These are phyloP conservation scores for Neltuma alba DNA, from an alignment of 306 rosid genomes.

Conservation along the genomic window DNA sequence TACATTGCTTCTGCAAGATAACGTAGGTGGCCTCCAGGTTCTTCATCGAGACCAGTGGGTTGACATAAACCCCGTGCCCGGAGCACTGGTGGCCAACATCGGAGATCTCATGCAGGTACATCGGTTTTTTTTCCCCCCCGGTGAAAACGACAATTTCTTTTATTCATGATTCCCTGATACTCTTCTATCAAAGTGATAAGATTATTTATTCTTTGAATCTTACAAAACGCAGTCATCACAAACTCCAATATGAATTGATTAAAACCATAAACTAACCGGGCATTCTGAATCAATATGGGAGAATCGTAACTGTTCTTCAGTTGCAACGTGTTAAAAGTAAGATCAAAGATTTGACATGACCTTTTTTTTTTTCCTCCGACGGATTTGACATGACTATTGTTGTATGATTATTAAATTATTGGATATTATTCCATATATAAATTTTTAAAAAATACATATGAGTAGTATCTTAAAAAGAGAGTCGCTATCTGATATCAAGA, in stretches of 20 bases:
- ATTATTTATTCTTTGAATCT: background rate
- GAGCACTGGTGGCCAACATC: slow-evolving; percentile 69
- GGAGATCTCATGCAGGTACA: slow-evolving; percentile 83
- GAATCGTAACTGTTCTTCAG: background rate
- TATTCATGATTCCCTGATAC: background rate
- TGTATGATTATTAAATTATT: background rate
- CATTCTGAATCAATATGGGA: background rate
- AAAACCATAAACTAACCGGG: background rate
- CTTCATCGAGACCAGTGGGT: slow-evolving; percentile 70
- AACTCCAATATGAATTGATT: background rate
- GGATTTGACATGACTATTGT: background rate
- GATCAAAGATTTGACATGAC: background rate
- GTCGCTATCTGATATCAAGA: too few species aligned
- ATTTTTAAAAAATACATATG: too few species aligned
- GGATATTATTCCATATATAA: background rate
- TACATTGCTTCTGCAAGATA: slow-evolving; percentile 76
- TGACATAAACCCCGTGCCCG: slow-evolving; percentile 55
- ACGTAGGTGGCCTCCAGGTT: slow-evolving; percentile 78
- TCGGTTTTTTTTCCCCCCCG: too few species aligned
- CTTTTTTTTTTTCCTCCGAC: too few species aligned
- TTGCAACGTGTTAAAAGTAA: background rate
- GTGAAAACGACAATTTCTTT: too few species aligned
- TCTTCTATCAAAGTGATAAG: background rate
- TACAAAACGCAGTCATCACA: background rate
- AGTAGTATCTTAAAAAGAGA: too few species aligned